Percentiles rank a stretch among this genome's conserved stretches.
Evolutionary conservation across 2,329 filamentous ascomycete species (phyloP).

Genomic region (Tolypocladium endophyticum): DNA sequence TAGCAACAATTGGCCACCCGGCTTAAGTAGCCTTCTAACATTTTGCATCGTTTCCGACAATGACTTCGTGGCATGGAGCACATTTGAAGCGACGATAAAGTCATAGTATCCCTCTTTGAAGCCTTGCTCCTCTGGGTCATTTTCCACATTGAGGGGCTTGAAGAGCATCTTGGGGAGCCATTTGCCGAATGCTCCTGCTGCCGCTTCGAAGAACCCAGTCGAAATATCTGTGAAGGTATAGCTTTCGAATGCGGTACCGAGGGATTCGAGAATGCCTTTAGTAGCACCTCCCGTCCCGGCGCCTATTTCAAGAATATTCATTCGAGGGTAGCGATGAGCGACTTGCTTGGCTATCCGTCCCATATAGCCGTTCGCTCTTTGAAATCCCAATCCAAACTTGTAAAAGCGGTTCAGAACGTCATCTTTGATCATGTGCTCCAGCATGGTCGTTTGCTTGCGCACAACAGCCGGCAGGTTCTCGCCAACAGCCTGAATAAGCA

Average conservation of each 20-base stretch:
- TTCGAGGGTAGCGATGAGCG: slow-evolving; percentile 26
- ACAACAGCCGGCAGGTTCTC: not conserved
- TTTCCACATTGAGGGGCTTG: slow-evolving; percentile 15
- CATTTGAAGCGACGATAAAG: slow-evolving; percentile 25
- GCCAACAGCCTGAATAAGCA: not conserved
- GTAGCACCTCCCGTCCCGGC: slow-evolving; percentile 34
- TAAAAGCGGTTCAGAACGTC: slow-evolving; percentile 22
- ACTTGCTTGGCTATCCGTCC: slow-evolving; percentile 17
- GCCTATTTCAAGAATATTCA: slow-evolving; percentile 29
- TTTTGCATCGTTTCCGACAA: slow-evolving; percentile 12
- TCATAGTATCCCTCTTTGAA: slow-evolving; percentile 21
- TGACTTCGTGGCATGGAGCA: slow-evolving; percentile 25
- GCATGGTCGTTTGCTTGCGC: not conserved
- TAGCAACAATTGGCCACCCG: not conserved
- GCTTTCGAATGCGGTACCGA: slow-evolving; percentile 16
- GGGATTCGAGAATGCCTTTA: slow-evolving; percentile 16
- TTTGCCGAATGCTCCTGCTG: slow-evolving; percentile 15
- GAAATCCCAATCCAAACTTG: slow-evolving; percentile 4
- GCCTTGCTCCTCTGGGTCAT: slow-evolving; percentile 17
- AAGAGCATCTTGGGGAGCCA: slow-evolving; percentile 9
- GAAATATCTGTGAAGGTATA: slow-evolving; percentile 38
- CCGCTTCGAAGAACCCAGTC: slow-evolving; percentile 26
- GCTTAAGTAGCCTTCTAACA: not conserved
- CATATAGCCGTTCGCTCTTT: slow-evolving; percentile 2
- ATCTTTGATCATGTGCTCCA: slow-evolving; percentile 20